Conservation (phyloP, 495 filamentous ascomycete genomes). For the Penicillium simplicissimum region DNA sequence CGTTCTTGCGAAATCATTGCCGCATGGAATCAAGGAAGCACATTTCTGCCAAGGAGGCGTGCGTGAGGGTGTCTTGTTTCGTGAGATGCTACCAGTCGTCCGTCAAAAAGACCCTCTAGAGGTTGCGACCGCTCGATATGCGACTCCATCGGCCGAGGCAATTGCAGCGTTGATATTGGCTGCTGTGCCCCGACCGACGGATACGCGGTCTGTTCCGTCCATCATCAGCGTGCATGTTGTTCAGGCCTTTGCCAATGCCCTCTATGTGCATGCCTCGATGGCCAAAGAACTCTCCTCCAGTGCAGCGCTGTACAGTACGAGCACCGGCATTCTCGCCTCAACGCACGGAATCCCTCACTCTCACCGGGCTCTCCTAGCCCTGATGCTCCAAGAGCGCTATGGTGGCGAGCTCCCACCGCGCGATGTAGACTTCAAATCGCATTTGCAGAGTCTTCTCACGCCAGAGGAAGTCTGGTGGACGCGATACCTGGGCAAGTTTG, state of each 20-base stretch:
- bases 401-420: slow-evolving; percentile 61
- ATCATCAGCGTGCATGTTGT: slow-evolving; percentile 49
- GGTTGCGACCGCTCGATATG: slow-evolving; percentile 56
- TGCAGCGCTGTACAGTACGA: slow-evolving; percentile 70
- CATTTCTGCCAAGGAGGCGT: slow-evolving; percentile 87
- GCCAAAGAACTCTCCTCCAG: slow-evolving; percentile 58
- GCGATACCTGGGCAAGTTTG: slow-evolving; percentile 55
- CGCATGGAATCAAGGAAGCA: slow-evolving; percentile 64
- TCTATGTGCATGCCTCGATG: slow-evolving; percentile 51
- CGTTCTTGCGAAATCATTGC: slow-evolving; percentile 66
- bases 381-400: slow-evolving; percentile 78
- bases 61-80: slow-evolving; percentile 76
- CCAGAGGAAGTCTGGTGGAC: slow-evolving; percentile 60
- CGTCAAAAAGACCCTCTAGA: slow-evolving; percentile 66
- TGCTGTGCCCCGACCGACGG: slow-evolving; percentile 41
- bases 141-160: slow-evolving; percentile 39
- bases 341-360: slow-evolving; percentile 73
- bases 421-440: slow-evolving; percentile 48
- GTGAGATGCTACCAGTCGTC: slow-evolving; percentile 57
- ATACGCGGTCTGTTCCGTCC: slow-evolving; percentile 26
- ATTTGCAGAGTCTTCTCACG: slow-evolving; percentile 49
- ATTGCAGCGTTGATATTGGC: slow-evolving; percentile 46
- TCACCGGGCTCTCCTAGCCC: slow-evolving; percentile 66
- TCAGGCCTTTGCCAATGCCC: slow-evolving; percentile 51
- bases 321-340: slow-evolving; percentile 63